These are phyloP conservation scores for Wickerhamiella siamensis DNA, from an alignment of 805 yeast genomes.

Conservation along the genomic window DNA sequence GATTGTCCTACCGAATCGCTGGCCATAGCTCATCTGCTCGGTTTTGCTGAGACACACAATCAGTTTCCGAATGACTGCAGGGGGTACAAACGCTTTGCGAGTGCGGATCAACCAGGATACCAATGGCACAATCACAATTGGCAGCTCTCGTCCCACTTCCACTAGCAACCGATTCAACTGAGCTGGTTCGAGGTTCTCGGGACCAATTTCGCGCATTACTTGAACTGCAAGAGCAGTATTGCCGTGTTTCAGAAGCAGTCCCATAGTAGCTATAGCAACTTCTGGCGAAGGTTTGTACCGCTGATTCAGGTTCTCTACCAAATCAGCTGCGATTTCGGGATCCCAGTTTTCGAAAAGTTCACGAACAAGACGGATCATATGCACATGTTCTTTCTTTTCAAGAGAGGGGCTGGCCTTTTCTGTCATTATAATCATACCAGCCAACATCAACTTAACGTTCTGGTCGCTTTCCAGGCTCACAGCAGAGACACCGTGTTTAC, in stretches of 20 bases:
- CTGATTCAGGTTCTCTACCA: conserved; percentile 2
- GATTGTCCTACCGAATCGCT: conserved; percentile 16
- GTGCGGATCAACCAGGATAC: conserved; percentile 16
- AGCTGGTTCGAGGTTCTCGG: conserved; percentile 5
- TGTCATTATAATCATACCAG: conserved; percentile 18
- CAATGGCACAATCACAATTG: conserved; percentile 13
- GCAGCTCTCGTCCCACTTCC: conserved; percentile 15
- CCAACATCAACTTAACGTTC: conserved; percentile 16
- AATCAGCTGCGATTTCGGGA: conserved; percentile 1
- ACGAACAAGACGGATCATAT: conserved; percentile 2
- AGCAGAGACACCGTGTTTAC: conserved; percentile 1
- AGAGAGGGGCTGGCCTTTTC: conserved; percentile 12
- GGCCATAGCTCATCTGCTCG: conserved; percentile 15
- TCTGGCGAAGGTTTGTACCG: conserved; percentile 3
- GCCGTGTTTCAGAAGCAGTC: conserved; percentile 8
- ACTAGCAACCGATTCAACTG: conserved; percentile 11
- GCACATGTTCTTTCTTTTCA: not conserved
- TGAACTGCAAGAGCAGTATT: conserved; percentile 12
- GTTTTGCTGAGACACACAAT: conserved; percentile 14
- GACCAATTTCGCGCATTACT: conserved; percentile 11
- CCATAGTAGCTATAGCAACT: conserved; percentile 1
- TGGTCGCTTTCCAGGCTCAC: conserved; percentile 9
- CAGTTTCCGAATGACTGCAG: conserved; percentile 14
- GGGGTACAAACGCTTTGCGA: conserved; percentile 10
- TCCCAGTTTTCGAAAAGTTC: conserved; percentile 15